Evolutionary conservation across 1,139 yeast genomes (phyloP), one percentile per base, ranked within the genome.

Genomic region (Casaregolazyma lundiana): DNA sequence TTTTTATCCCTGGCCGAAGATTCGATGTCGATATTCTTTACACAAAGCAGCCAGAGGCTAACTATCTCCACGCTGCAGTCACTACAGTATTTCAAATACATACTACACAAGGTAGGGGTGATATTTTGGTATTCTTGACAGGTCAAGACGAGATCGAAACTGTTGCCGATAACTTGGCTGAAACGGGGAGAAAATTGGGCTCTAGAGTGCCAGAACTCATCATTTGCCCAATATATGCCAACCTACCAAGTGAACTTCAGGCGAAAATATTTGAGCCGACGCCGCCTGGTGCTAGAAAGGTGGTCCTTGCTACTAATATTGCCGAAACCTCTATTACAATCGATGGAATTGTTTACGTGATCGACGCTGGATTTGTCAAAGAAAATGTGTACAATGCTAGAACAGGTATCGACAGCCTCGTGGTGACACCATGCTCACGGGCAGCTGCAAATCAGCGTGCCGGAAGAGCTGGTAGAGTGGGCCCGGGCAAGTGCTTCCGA

Each of bases 311-410:
- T 0, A 92, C 98, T 0, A 92, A 92, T 57, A 90, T 92, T 55
- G 98, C 98, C 0, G 98, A 92, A 64, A 92, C 98, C 0, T 90
- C 97, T 5, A 82, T 92, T 57, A 92, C 98, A 0, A 90, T 92
- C 49, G 94, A 89, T 59, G 97, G 97, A 1, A 85, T 92, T 43
- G 80, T 77, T 17, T 90, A 77, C 61, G 98, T 92, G 3, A 78
- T 92, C 41, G 98, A 92, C 62, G 86, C 95, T 0, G 98, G 98
- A 0, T 87, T 85, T 61, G 95, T 89, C 13, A 92, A 92, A 62
- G 89, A 89, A 54, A 89, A 87, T 57, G 80, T 81, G 0, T 90
- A 76, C 65, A 87, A 87, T 58, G 83, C 96, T 0, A 67, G 80
- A 6, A 80, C 92, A 0, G 96, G 96, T 1, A 87, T 92, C 90